These are phyloP conservation scores for Paramecium caudatum DNA, from an alignment of 73 alveolate genomes.

Conservation along the genomic window DNA sequence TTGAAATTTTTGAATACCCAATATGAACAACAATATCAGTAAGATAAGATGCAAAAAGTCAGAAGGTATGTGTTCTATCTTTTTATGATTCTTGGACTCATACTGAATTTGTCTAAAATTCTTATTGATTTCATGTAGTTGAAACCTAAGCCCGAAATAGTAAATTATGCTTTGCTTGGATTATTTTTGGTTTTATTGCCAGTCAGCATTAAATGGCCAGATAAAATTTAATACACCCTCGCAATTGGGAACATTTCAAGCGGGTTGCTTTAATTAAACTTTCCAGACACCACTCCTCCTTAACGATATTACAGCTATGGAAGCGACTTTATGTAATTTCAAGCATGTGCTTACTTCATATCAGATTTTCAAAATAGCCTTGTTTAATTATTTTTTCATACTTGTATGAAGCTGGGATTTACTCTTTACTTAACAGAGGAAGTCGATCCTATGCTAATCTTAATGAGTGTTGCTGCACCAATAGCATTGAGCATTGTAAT, in stretches of 20 bases:
- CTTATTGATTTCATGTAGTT: neutral
- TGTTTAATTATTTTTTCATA: neutral
- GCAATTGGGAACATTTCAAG: constrained; percentile 1
- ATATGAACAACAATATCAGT: constrained; percentile 2
- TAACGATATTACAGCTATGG: neutral
- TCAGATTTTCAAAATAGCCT: constrained; percentile 9
- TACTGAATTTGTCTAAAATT: neutral
- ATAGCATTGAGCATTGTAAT: neutral
- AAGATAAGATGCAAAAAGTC: constrained; percentile 8
- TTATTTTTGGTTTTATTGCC: neutral
- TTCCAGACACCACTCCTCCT: neutral
- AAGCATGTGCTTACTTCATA: constrained; percentile 23
- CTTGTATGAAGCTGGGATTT: neutral
- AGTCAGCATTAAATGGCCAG: neutral
- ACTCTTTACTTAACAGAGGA: neutral
- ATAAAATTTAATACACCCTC: neutral
- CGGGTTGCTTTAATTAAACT: neutral
- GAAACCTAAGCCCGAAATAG: neutral
- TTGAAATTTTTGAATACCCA: neutral
- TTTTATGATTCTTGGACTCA: constrained; percentile 22
- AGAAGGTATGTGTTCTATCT: constrained; percentile 33
- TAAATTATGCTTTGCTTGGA: neutral
- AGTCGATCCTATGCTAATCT: neutral
- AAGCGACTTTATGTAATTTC: constrained; percentile 3
- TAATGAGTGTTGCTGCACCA: constrained; percentile 33